These are phyloP conservation scores for Termitomyces sp. DNA, from an alignment of 768 basidiomycete genomes.

Conservation along the genomic window DNA sequence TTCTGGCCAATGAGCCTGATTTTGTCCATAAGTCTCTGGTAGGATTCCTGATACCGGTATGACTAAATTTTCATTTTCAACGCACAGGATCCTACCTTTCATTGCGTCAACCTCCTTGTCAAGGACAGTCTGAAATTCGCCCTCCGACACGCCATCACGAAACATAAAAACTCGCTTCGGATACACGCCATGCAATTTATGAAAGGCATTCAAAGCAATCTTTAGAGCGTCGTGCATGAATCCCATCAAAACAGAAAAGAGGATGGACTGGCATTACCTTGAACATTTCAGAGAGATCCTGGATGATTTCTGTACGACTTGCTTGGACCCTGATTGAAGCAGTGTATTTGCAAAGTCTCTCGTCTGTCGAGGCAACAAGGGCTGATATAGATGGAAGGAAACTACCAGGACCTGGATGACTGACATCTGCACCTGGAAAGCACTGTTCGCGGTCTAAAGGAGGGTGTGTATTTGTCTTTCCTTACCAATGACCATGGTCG, in stretches of 20 bases:
- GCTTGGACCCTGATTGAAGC: conserved; percentile 40
- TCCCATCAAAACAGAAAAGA: neutral
- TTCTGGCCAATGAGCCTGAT: conserved; percentile 30
- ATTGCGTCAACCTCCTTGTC: conserved; percentile 15
- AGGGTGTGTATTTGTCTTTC: neutral
- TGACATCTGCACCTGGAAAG: conserved; percentile 23
- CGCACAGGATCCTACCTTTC: conserved; percentile 4
- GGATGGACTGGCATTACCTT: conserved; percentile 20
- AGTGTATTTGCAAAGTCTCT: conserved; percentile 43
- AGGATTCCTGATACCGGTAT: neutral
- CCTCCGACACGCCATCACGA: conserved; percentile 28
- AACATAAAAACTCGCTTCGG: conserved; percentile 19
- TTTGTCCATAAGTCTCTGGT: conserved; percentile 31
- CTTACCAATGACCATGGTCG: conserved; percentile 55
- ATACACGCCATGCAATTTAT: neutral
- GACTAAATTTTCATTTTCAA: neutral
- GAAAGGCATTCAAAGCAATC: conserved; percentile 12
- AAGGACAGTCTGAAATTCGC: conserved; percentile 21
- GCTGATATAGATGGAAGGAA: conserved; percentile 21
- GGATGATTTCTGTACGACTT: conserved; percentile 10
- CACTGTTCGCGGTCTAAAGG: neutral
- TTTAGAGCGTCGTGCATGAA: neutral
- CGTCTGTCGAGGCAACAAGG: conserved; percentile 52
- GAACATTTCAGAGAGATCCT: conserved; percentile 48
- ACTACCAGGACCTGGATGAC: conserved; percentile 15